Percentiles rank a stretch among this genome's conserved stretches.
Evolutionary conservation across 768 basidiomycete genomes (phyloP).

Genomic region (Russula sp.): DNA sequence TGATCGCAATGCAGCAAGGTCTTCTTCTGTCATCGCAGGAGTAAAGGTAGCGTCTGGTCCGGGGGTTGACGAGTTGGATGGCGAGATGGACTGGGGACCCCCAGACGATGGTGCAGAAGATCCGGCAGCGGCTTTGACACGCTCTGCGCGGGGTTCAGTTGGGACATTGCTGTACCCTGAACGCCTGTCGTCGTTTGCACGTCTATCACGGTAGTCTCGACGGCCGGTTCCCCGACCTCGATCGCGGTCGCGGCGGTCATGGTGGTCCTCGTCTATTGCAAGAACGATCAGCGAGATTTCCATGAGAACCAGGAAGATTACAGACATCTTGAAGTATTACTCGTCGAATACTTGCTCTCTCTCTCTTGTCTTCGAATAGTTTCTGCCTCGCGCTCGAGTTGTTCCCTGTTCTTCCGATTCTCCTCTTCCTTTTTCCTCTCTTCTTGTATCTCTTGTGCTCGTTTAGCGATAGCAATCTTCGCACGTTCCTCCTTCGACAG

Average conservation of each 20-base stretch:
- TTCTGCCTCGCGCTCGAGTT: conserved; percentile 71
- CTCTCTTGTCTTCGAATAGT: conserved; percentile 48
- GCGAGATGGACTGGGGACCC: conserved; percentile 19
- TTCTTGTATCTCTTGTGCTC: conserved; percentile 74
- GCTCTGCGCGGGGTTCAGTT: conserved; percentile 78
- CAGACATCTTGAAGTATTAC: conserved; percentile 40
- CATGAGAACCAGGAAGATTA: conserved; percentile 19
- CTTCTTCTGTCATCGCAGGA: conserved; percentile 73
- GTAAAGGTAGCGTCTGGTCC: conserved; percentile 39
- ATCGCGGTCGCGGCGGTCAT: conserved; percentile 28
- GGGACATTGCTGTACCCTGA: conserved; percentile 63
- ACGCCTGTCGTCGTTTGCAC: conserved; percentile 28
- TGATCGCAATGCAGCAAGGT: conserved; percentile 78
- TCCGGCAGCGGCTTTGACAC: conserved; percentile 40
- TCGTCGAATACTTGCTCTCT: conserved; percentile 37
- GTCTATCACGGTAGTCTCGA: conserved; percentile 39
- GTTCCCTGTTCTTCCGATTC: conserved; percentile 54
- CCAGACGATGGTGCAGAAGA: conserved; percentile 48
- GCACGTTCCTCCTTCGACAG: conserved; percentile 89
- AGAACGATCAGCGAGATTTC: conserved; percentile 7
- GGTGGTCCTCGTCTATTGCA: conserved; percentile 36
- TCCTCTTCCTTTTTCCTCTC: conserved; percentile 63
- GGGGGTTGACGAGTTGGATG: conserved; percentile 27
- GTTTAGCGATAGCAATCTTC: conserved; percentile 79
- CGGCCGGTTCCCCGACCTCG: conserved; percentile 23